Evolutionary conservation across 1,284 basidiomycete species (phyloP).

Genomic region (Takashimella tepidaria): DNA sequence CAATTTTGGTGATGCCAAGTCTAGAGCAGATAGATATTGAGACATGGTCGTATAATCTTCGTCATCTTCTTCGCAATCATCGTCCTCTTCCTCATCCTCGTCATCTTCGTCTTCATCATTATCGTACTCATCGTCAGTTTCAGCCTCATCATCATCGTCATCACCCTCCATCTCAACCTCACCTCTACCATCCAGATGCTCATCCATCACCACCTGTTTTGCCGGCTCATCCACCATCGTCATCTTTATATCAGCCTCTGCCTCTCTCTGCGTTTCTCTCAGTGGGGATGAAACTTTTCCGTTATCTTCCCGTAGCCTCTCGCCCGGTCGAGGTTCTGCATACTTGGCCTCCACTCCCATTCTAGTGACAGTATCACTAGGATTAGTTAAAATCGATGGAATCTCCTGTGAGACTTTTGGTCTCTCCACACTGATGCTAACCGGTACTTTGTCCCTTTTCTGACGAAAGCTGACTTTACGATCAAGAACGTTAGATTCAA

Average conservation of each 20-base stretch:
- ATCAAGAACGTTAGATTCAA: not conserved
- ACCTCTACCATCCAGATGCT: not conserved
- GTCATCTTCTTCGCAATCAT: constrained; percentile 37
- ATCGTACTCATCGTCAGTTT: constrained; percentile 31
- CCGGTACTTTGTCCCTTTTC: constrained; percentile 2
- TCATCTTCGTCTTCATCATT: constrained; percentile 30
- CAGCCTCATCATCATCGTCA: constrained; percentile 28
- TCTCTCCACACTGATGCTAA: too few species aligned
- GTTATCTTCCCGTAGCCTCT: not conserved
- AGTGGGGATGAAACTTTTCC: too few species aligned
- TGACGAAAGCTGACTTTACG: constrained; percentile 8
- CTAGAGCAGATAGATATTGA: constrained; percentile 42
- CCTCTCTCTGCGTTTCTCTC: too few species aligned
- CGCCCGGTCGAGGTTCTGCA: too few species aligned
- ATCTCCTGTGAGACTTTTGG: not conserved
- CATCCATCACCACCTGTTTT: not conserved
- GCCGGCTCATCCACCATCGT: not conserved
- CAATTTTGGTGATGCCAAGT: constrained; percentile 22
- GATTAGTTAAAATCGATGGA: not conserved
- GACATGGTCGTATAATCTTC: constrained; percentile 31
- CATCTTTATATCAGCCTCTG: too few species aligned
- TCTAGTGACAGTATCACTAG: not conserved
- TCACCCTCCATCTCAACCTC: constrained; percentile 25
- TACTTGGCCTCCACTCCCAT: too few species aligned
- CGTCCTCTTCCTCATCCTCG: constrained; percentile 37